Evolutionary conservation across 805 yeast species (phyloP), one percentile per base, ranked within the genome.

Genomic region (Blastobotrys parvus): DNA sequence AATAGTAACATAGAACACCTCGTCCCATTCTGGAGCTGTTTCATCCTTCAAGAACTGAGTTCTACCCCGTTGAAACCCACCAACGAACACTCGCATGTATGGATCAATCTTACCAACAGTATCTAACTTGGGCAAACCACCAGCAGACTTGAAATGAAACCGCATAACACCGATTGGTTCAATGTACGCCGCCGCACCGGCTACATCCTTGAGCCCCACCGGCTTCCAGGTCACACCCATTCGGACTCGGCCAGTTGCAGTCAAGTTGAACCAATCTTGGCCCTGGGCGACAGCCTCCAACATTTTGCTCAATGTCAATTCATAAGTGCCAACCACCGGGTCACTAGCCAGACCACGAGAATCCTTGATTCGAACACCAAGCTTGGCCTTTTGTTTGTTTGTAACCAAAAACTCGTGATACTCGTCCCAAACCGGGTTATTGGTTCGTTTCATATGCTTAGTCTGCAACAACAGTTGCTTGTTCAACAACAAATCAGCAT

Each of bases 141-240:
- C 75, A 35, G 94, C 97, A 47, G 72, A 74, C 51, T 74, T 75
- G 47, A 92, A 62, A 39, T 60, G 55, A 45, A 92, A 70, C 57
- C 97, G 78, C 4, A 89, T 72, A 27, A 83, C 90, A 59, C 99
- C 98, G 59, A 90, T 81, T 39, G 98, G 98, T 45, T 87, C 87
- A n/a, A 87, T 77, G 65, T 88, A 90, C 47, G 87, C 85, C 32
- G 78, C 63, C 25, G 17, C 23, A n/a, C 35, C 42, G 16, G 20
- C 29, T 15, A 82, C 82, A 41, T 79, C 77, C 47, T 65, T 71
- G 56, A 90, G 64, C 22, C 72, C 77, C 41, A 89, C 95, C 6
- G 97, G 90, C 62, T 82, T 87, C 96, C 96, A 92, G 42, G 68
- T 64, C 22, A 92, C 77, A 3, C 74, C 63, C 44, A 92, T 59